Evolutionary conservation across 1,284 basidiomycete species (phyloP).

Genomic region (Tausonia pullulans): DNA sequence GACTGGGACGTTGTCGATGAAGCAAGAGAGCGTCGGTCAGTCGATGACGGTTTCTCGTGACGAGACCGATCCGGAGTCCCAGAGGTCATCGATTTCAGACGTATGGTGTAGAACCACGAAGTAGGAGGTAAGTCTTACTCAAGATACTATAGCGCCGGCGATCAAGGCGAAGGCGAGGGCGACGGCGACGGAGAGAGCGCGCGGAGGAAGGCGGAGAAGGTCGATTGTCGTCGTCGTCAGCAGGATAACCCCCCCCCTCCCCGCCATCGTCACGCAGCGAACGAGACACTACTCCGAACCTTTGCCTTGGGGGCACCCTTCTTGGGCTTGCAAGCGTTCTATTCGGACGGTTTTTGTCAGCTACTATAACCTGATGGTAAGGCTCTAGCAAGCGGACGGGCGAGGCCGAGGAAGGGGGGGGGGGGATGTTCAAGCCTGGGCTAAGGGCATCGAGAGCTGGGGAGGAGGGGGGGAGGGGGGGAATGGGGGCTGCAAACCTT

Average conservation of each 20-base stretch:
- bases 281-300: slow-evolving; percentile 38
- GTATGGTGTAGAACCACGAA: slow-evolving; percentile 39
- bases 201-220: background rate
- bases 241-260: too few species aligned
- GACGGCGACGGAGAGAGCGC: slow-evolving; percentile 1
- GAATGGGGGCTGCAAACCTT: background rate
- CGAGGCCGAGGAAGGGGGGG: background rate
- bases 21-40: background rate
- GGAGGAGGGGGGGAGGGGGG: too few species aligned
- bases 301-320: slow-evolving; percentile 85
- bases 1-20: slow-evolving; percentile 45
- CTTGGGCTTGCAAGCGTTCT: slow-evolving; percentile 89
- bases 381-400: slow-evolving; percentile 42
- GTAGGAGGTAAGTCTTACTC: slow-evolving; percentile 24
- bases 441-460: background rate
- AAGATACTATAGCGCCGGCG: slow-evolving; percentile 29
- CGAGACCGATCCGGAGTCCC: too few species aligned
- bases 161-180: slow-evolving; percentile 10
- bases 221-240: background rate
- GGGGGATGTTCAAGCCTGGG: background rate
- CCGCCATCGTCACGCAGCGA: too few species aligned
- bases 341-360: background rate
- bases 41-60: background rate
- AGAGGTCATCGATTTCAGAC: background rate
- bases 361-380: background rate